Base-by-base conservation (phyloP, 768 basidiomycete species). In the Hebeloma cylindrosporum region DNA sequence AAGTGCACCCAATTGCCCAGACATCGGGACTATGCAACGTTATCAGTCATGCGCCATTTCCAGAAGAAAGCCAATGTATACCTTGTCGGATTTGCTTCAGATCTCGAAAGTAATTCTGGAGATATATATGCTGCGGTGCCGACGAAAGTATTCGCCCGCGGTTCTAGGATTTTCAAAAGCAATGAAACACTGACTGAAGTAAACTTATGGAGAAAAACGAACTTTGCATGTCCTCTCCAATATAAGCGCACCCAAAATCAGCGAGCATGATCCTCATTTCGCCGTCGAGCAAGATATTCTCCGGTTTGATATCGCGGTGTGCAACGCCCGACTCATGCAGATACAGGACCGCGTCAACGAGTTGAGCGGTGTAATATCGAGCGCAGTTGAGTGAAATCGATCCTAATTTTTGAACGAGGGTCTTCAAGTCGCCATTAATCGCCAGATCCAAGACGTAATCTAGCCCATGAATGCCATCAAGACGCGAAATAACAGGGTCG, bases 1-100 rank as follows among this genome's bases (percentile, higher is more conserved):
- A 66, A 32, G 97, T 85, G 65, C 95, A 97, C 2, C 93, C 96
- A 18, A 96, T 74, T 4, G 93, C 90, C 95, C 95, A 99, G 7
- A 93, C 74, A 64, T 98, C 96, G 29, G 94, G 90, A 50, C 93
- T 94, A 46, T 30, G 43, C 28, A 45, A 30, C 21, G 34, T 18
- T 18, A 53, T 58, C 25, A 60, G 44, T 51, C 26, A 20, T 14
- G 10, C 29, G 26, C 16, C 16, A 49, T 31, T 20, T 10, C 29
- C 47, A 39, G 2, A 5, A 45, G 30, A 40, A 33, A 17, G 44
- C 22, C 13, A 28, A 30, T 37, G 43, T 70, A 44, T 48, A 91
- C 91, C 88, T 83, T 66, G 77, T 81, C 52, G 84, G 84, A 5
- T 87, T 89, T 59, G 85, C 83, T 44, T 78, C 80, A 26, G 69